These are phyloP conservation scores for Apium graveolens DNA, from an alignment of 129 eudicot genomes.

Conservation along the genomic window DNA sequence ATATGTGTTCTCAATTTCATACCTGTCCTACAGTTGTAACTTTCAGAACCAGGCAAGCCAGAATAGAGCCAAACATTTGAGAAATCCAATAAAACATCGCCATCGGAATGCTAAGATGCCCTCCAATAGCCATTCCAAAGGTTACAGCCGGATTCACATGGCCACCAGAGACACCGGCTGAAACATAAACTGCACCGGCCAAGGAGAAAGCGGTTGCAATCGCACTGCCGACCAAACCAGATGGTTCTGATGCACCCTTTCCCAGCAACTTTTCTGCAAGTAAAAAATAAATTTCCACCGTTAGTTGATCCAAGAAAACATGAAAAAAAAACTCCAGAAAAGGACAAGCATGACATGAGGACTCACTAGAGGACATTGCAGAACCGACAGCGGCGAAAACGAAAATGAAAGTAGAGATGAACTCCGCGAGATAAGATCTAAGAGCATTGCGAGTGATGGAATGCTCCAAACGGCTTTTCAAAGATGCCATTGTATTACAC, in stretches of 20 bases:
- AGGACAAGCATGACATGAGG: neutral
- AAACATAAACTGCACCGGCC: conserved; percentile 57
- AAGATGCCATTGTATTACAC: conserved; percentile 47
- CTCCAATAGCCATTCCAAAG: conserved; percentile 83
- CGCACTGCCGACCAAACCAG: conserved; percentile 60
- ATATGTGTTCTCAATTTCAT: neutral
- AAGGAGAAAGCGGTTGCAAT: conserved; percentile 71
- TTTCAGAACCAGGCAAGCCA: conserved; percentile 65
- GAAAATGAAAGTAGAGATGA: conserved; percentile 83
- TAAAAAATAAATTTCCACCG: neutral
- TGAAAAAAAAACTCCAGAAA: neutral
- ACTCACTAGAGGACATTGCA: conserved; percentile 62
- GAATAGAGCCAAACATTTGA: conserved; percentile 70
- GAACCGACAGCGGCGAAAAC: conserved; percentile 82
- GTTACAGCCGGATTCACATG: conserved; percentile 96
- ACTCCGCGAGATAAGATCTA: conserved; percentile 82
- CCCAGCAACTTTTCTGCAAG: conserved; percentile 55
- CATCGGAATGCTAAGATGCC: conserved; percentile 67
- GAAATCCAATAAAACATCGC: conserved; percentile 72
- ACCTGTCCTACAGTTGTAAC: conserved; percentile 53
- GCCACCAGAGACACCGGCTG: conserved; percentile 77
- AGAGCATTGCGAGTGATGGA: conserved; percentile 58
- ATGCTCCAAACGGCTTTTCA: conserved; percentile 47
- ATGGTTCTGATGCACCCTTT: conserved; percentile 41
- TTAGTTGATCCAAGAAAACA: neutral